Conservation (phyloP, 2,329 filamentous ascomycete species). For the Fusarium bulbicola region DNA sequence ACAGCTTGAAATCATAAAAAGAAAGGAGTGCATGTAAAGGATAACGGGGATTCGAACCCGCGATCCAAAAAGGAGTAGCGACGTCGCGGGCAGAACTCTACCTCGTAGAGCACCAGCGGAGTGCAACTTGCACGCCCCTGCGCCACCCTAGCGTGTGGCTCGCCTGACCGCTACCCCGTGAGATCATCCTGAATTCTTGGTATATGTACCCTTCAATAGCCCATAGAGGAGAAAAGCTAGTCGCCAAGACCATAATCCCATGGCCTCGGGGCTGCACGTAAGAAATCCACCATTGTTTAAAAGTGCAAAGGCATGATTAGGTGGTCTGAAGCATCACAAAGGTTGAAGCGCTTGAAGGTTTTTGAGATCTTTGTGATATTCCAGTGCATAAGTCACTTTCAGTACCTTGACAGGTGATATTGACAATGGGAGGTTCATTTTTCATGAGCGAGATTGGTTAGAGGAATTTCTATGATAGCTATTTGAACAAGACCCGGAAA, state of each 20-base stretch:
- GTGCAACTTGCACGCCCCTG: not conserved
- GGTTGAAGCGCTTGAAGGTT: too few relatives aligned
- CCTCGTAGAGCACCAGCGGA: too few relatives aligned
- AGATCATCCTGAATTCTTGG: not conserved
- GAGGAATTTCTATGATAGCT: accelerated
- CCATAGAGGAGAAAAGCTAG: too few relatives aligned
- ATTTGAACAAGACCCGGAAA: accelerated
- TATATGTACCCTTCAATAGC: accelerated
- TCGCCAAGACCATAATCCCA: too few relatives aligned
- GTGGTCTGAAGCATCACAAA: accelerated
- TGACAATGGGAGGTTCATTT: accelerated
- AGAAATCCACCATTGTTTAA: too few relatives aligned
- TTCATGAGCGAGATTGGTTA: accelerated
- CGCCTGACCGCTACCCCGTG: not conserved
- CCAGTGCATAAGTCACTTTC: accelerated
- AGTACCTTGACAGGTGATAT: accelerated
- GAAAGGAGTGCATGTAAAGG: accelerated
- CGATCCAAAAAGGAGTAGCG: not conserved
- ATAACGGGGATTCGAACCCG: not conserved
- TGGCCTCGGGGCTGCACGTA: too few relatives aligned
- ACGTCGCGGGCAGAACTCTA: not conserved
- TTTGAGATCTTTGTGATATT: too few relatives aligned
- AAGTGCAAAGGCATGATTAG: too few relatives aligned
- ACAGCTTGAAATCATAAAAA: not conserved
- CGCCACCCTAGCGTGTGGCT: not conserved